Conservation (phyloP, 768 basidiomycete genomes). For the Tubosaeta sp. region DNA sequence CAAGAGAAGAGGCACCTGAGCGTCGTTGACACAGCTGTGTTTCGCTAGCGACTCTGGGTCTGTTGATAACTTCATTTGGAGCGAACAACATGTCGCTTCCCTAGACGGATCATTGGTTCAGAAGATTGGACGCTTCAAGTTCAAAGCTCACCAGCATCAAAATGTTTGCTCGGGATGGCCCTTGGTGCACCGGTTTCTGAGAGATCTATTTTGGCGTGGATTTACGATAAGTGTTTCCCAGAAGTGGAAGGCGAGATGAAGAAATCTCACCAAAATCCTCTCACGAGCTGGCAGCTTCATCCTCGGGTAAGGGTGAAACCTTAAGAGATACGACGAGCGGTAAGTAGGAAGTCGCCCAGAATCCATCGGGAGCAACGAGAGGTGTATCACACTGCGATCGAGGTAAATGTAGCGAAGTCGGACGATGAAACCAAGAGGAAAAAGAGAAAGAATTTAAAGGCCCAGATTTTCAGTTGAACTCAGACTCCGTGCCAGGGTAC, state of each 20-base stretch:
- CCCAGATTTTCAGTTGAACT: constrained; percentile 14
- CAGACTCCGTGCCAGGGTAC: constrained; percentile 24
- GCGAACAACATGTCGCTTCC: constrained; percentile 1
- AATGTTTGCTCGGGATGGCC: neutral
- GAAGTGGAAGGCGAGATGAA: constrained; percentile 2
- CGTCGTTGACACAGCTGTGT: constrained; percentile 6
- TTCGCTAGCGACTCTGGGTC: neutral
- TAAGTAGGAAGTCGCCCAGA: constrained; percentile 16
- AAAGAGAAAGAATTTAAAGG: neutral
- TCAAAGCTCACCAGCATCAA: constrained; percentile 4
- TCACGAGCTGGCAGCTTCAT: constrained; percentile 19
- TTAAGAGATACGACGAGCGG: constrained; percentile 25
- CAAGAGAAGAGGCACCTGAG: constrained; percentile 16
- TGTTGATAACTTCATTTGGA: constrained; percentile 7
- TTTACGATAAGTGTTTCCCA: constrained; percentile 1
- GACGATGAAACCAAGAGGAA: neutral
- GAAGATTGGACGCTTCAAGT: neutral
- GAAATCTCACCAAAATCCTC: constrained; percentile 19
- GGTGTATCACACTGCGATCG: neutral
- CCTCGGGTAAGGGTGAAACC: constrained; percentile 5
- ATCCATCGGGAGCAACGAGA: constrained; percentile 12
- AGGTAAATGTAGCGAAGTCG: neutral
- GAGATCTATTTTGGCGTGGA: neutral
- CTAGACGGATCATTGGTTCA: constrained; percentile 8
- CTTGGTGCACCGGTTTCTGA: neutral